Evolutionary conservation across 208 protist genomes (phyloP), one percentile per base, ranked within the genome.

Genomic region (Leishmania braziliensis): DNA sequence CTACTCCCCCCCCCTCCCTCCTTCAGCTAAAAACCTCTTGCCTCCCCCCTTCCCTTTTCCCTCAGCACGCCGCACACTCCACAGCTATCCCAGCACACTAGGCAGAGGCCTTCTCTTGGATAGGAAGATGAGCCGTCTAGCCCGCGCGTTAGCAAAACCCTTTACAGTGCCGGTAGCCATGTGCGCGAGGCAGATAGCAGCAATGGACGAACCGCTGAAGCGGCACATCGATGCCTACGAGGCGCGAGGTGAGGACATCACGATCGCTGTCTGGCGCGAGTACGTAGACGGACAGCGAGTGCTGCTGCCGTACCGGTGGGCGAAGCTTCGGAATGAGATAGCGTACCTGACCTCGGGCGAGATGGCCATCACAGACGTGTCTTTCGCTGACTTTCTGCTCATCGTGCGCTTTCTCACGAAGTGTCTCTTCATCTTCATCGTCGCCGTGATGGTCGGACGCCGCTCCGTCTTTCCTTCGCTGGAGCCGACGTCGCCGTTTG

Each of bases 161-260:
- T 80, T 93, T 77, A 88, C 80, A 50, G 83, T 87, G 65, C 79
- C 91, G 14, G 90, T 93, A 23, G 82, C 88, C 20, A 83, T 81
- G 8, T 90, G 88, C 84, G 75, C 53, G 48, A 76, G 75, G 43
- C 58, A 75, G 43, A 91, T 96, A 53, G 86, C 87, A 23, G 71
- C 56, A 36, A 94, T 96, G 90, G 77, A 91, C 73, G 92, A 88
- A 65, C 90, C 92, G 14, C 78, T 96, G 75, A 96, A 96, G 83
- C 87, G 81, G 29, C 90, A 96, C 83, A 94, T 96, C 82, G 88
- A 90, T 39, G 81, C 85, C 39, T 86, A 83, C 78, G 86, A 91
- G 51, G 88, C 83, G 23, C 86, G 79, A 33, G 91, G 91, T 36
- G 91, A 92, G 75, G 93, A 96, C 81, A 79, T 95, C 50, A 92